Base-by-base conservation (phyloP, 139 green algal genomes). In the Chlorella sp. region DNA sequence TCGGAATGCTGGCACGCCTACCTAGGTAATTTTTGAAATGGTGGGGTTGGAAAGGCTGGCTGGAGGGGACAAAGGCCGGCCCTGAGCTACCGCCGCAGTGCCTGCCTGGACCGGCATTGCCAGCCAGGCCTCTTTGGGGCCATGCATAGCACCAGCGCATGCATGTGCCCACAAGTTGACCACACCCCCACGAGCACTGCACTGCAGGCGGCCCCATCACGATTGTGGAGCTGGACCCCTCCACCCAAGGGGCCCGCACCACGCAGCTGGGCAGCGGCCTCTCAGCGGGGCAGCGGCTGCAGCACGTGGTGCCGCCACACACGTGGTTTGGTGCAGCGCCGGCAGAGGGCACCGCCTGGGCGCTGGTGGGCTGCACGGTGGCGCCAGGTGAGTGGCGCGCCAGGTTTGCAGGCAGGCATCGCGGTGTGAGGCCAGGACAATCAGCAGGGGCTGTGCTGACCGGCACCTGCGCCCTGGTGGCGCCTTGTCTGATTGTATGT, bases 291-390 rank as follows among this genome's bases (percentile, higher is more conserved):
- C 78, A 83, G 63, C 39, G 51, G 78, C 78, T 83, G 78, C 78
- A 83, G 63, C 78, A 83, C n/a, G 78, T 83, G n/a, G 78, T 83
- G 17, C 62, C 78, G 25, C 63, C 78, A 0, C 20, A 75, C 39
- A 74, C 78, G 28, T 83, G 78, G 78, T 83, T 83, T 83, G 78
- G 78, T 2, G 78, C 78, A 2, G 78, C 30, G 28, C 78, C 78
- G 0, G 38, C 36, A 16, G 63, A 83, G 13, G 78, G 26, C 63
- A 74, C 78, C 17, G 63, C 74, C 15, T 83, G 39, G 39, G 78
- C 78, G 11, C 63, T 83, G 39, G 39, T 83, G n/a, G 78, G 78
- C 38, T 83, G 78, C 78, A 83, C 78, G 9, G 78, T 83, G 26
- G 78, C 78, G 39, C 78, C 78, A 82, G 76, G 76, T 82, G 20